Evolutionary conservation across 805 yeast genomes (phyloP).

Genomic region (Yarrowia porcina): DNA sequence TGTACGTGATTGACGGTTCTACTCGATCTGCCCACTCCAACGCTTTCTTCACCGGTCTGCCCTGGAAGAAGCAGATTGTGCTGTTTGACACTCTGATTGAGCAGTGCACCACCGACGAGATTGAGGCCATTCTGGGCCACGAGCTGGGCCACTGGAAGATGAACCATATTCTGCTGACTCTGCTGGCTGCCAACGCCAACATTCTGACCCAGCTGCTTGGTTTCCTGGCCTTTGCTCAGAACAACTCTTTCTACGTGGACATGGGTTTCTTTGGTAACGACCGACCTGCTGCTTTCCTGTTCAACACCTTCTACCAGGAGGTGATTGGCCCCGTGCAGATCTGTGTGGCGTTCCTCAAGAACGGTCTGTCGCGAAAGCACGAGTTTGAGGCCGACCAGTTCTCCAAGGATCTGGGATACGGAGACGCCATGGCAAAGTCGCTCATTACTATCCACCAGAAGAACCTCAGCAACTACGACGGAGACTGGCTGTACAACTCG

Average conservation of each 20-base stretch:
- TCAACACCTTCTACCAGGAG: slow-evolving; percentile 48
- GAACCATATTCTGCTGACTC: slow-evolving; percentile 77
- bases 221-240: slow-evolving; percentile 77
- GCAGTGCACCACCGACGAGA: slow-evolving; percentile 70
- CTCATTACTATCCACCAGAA: slow-evolving; percentile 73
- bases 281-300: slow-evolving; percentile 67
- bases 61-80: slow-evolving; percentile 96
- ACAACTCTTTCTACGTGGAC: slow-evolving; percentile 69
- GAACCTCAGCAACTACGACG: slow-evolving; percentile 81
- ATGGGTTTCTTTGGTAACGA: slow-evolving; percentile 59
- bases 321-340: slow-evolving; percentile 75
- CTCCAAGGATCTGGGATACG: slow-evolving; percentile 72
- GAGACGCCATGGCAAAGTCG: slow-evolving; percentile 63
- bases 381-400: slow-evolving; percentile 93
- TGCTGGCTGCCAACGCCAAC: slow-evolving; percentile 62
- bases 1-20: slow-evolving; percentile 94
- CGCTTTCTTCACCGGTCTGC: slow-evolving; percentile 93
- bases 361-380: slow-evolving; percentile 72
- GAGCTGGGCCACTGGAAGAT: slow-evolving; percentile 98
- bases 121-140: slow-evolving; percentile 95
- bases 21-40: slow-evolving; percentile 94
- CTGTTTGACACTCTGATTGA: slow-evolving; percentile 86
- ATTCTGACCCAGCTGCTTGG: slow-evolving; percentile 62
- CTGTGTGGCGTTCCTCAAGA: slow-evolving; percentile 60
- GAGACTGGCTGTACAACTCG: slow-evolving; percentile 84